Evolutionary conservation across 2,329 filamentous ascomycete species (phyloP), one percentile per base, ranked within the genome.

Genomic region (Leptographium flavum): DNA sequence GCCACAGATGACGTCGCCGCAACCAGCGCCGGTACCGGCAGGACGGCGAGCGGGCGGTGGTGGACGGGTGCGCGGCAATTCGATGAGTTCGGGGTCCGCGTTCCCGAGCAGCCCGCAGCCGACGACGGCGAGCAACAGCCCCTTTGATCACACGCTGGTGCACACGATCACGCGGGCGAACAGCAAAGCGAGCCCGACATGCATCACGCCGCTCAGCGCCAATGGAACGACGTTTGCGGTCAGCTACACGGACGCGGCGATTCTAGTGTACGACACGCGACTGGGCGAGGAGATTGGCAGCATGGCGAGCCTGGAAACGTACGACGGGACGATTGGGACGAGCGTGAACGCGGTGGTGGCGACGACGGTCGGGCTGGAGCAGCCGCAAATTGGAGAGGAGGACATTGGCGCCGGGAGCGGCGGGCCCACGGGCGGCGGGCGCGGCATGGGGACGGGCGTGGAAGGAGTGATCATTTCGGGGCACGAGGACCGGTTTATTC

Each of bases 381-480:
- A 87, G 54, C 70, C 78, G 32, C 74, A 66, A 74, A 11, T 83
- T 3, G 74, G 81, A 45, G 83, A 87, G 28, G 86, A 94, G 47
- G 86, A 93, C 50, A 70, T 74, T 11, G 61, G 59, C n/a, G 68
- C 77, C 7, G 82, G 82, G 9, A 22, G 27, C 7, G 45, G 47
- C 3, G 49, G 87, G 1, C 87, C 90, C 6, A 96, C 92, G 0
- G 76, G 77, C 11, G 84, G 85, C 22, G 68, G 71, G 31, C 66
- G 71, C 28, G 68, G 69, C 1, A 71, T 71, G 65, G 80, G 80
- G 43, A 86, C 82, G 46, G 83, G 83, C 30, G 80, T 94, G 1
- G 88, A 95, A 62, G 92, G 92, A 13, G 85, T 93, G 21, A 84
- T 98, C 47, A 95, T 98, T 52, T 93, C 85, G 50, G 92, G 92